Base-by-base conservation (phyloP, 2,329 filamentous ascomycete genomes). In the Pestalotiopsis sp. region DNA sequence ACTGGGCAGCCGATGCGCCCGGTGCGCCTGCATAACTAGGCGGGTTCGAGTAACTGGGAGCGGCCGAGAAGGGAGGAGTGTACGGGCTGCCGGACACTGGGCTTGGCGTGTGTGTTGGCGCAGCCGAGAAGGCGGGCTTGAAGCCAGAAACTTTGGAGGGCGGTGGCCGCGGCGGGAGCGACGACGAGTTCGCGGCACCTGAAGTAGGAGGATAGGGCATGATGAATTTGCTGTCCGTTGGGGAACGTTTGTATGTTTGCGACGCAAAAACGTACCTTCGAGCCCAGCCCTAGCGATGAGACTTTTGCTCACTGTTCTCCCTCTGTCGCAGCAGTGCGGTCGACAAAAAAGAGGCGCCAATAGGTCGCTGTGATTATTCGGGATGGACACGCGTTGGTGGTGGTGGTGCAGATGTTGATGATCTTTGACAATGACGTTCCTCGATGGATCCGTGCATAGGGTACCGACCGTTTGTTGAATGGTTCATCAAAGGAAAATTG, bases 131-230 rank as follows among this genome's bases (percentile, higher is more conserved):
- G 67, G 86, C 84, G 27, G 88, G 82, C 73, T 86, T 85, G 79
- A 85, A 86, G 75, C 78, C 79, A 13, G 79, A 75, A 41, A 78
- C 74, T 71, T 81, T 82, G 71, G 90, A 84, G 66, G 90, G 88
- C 57, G 93, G 93, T 70, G 93, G 93, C 74, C 92, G 91, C 71
- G 93, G 90, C 73, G 93, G 93, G 52, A 97, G 91, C 74, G 92
- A 66, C 39, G 64, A 93, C 76, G 78, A 76, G 79, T 77, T 77
- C 80, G 85, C 80, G 80, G 88, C 83, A 89, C 92, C 92, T 93
- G 93, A 92, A 92, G 92, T 92, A 79, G 91, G 91, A 82, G 92
- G 91, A 87, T 93, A 93, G 83, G 92, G 91, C 93, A 95, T 95
- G 87, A 90, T 90, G 88, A 90, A 90, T 82, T 82, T 86, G 73